Evolutionary conservation across 2,329 filamentous ascomycete species (phyloP), one percentile per base, ranked within the genome.

Genomic region (Setomelanomma holmii): DNA sequence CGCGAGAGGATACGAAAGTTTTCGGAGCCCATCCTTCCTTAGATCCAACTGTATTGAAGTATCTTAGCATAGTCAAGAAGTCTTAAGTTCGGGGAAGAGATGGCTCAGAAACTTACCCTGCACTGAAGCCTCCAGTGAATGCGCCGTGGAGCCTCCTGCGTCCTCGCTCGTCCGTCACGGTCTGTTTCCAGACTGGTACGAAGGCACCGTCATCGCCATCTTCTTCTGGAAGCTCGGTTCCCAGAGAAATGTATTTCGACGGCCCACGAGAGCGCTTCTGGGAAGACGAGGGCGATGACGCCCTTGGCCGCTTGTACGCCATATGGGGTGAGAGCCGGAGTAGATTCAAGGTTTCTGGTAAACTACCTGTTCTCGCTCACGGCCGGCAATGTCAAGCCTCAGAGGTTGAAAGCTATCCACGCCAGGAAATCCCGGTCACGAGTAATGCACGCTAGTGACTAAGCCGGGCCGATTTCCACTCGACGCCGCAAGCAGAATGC

Each of bases 1-100:
- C 79, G 20, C 95, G 89, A 45, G 93, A 97, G 5, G 93, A 98
- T 8, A 96, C 88, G 74, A 98, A 99, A 0, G 90, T 89, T 19
- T 91, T 87, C 1, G 95, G 95, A 0, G 91, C 88, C 93, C 93
- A 99, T 79, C 95, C 95, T 81, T 99, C 93, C 76, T 98, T 98
- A 50, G 93, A 97, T 46, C 95, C 95, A 63, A 98, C 95, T 4
- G 93, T 96, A 74, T 99, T 99, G 79, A 95, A 98, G 77, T 98
- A 97, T 63, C 91, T 93, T 74, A 58, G 69, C 57, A 68, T 64
- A 73, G 69, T 73, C 67, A 69, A 73, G 68, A 70, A 69, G 60
- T 60, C 63, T 60, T 61, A 49, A 43, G 60, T 52, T 56, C 65
- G 51, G 49, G 16, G 23, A 36, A 53, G 39, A 39, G 44, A 24